Conservation (phyloP, 1,284 basidiomycete genomes). For the Trametes hirsuta region DNA sequence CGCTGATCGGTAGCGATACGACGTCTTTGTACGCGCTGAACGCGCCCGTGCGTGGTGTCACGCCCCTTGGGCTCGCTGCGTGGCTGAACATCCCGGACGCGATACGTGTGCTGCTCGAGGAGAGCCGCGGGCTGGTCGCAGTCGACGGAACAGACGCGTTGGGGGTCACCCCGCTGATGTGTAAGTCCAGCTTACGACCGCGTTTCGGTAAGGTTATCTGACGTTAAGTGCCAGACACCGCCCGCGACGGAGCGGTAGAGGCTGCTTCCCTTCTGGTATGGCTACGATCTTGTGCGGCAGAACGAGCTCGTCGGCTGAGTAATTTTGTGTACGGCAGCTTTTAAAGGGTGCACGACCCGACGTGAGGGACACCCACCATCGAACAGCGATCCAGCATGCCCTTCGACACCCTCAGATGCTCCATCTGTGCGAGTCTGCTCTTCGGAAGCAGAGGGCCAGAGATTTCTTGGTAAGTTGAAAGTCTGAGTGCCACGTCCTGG, state of each 20-base stretch:
- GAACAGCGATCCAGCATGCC: slow-evolving; percentile 70
- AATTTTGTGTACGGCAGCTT: slow-evolving; percentile 42
- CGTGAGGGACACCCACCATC: slow-evolving; percentile 66
- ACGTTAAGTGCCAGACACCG: slow-evolving; percentile 56
- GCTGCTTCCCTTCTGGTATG: slow-evolving; percentile 66
- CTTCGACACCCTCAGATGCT: slow-evolving; percentile 61
- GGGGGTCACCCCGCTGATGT: slow-evolving; percentile 78
- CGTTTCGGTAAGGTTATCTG: slow-evolving; percentile 14
- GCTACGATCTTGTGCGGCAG: slow-evolving; percentile 13
- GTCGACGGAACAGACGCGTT: slow-evolving; percentile 73
- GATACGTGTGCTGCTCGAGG: slow-evolving; percentile 61
- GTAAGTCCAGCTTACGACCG: slow-evolving; percentile 46
- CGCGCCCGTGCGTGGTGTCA: slow-evolving; percentile 71
- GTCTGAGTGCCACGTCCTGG: neutral
- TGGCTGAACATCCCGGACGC: slow-evolving; percentile 67
- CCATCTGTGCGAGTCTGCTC: slow-evolving; percentile 67
- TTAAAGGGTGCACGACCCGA: slow-evolving; percentile 71
- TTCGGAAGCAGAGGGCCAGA: slow-evolving; percentile 60
- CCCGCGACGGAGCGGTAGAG: slow-evolving; percentile 66
- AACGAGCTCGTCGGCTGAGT: slow-evolving; percentile 24
- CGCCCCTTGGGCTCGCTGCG: slow-evolving; percentile 73
- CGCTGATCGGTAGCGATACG: slow-evolving; percentile 54
- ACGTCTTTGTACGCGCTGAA: slow-evolving; percentile 70
- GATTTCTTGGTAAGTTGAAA: slow-evolving; percentile 51
- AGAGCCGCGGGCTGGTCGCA: slow-evolving; percentile 58